Evolutionary conservation across 305 asterid genomes (phyloP).

Genomic region (Rubia peregrina): DNA sequence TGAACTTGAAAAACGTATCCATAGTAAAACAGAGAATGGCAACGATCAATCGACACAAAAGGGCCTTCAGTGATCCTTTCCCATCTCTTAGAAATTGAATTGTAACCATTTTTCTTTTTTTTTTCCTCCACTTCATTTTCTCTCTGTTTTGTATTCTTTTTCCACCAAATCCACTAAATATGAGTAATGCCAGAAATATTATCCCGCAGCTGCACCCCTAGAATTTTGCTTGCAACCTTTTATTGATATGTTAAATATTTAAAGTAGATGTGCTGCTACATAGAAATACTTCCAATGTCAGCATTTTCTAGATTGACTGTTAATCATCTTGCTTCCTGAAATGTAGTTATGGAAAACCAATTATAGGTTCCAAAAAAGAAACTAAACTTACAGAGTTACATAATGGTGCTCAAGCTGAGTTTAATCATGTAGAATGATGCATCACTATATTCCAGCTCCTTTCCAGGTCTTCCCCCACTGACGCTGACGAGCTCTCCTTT

Average conservation of each 20-base stretch:
- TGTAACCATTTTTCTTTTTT: not conserved
- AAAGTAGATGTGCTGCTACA: not conserved
- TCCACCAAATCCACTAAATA: not conserved
- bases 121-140: not conserved
- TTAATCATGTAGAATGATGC: not conserved
- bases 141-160: not conserved
- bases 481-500: conserved; percentile 66
- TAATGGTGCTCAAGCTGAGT: conserved; percentile 2
- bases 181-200: no score
- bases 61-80: not conserved
- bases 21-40: not conserved
- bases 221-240: not conserved
- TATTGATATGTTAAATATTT: no score
- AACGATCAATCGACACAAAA: not conserved
- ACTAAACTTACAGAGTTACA: not conserved
- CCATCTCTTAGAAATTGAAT: not conserved
- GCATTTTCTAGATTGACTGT: not conserved
- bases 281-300: not conserved
- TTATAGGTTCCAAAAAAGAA: not conserved
- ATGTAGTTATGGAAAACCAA: not conserved
- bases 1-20: not conserved
- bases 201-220: not conserved
- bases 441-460: conserved; percentile 37
- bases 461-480: conserved; percentile 53
- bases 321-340: not conserved